These are phyloP conservation scores for Fraxinus excelsior DNA, from an alignment of 257 asterid species.

Conservation along the genomic window DNA sequence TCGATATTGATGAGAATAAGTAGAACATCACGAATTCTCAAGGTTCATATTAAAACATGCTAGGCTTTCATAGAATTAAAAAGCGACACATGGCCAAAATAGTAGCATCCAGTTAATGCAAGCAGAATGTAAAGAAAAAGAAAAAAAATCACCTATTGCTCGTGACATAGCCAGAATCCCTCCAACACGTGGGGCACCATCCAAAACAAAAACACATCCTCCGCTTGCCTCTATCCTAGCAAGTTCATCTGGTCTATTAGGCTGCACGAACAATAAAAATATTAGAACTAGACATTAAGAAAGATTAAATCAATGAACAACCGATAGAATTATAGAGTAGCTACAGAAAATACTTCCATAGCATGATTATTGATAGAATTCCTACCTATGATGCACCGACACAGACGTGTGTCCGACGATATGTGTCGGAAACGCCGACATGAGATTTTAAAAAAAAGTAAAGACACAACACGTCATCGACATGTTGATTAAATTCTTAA, in stretches of 20 bases:
- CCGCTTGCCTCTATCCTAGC: conserved; percentile 37
- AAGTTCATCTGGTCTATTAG: conserved; percentile 40
- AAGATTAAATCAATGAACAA: neutral
- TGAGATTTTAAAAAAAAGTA: too few species aligned
- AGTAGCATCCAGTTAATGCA: neutral
- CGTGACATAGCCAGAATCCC: conserved; percentile 47
- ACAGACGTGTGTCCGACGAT: too few species aligned
- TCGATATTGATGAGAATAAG: too few species aligned
- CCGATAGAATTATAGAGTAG: neutral
- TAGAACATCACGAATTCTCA: too few species aligned
- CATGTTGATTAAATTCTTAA: too few species aligned
- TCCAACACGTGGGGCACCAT: conserved; percentile 33
- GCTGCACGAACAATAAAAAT: conserved; percentile 19
- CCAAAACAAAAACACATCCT: conserved; percentile 35
- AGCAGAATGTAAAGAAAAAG: neutral
- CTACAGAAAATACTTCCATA: neutral
- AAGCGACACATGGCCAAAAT: neutral
- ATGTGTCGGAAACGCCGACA: too few species aligned
- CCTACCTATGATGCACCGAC: too few species aligned
- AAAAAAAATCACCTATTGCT: conserved; percentile 32
- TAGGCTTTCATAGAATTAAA: neutral
- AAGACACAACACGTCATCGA: too few species aligned
- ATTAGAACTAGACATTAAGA: neutral
- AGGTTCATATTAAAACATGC: neutral
- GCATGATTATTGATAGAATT: too few species aligned